Base-by-base conservation (phyloP, 352 stramenopile genomes). In the Phytophthora pluvialis region DNA sequence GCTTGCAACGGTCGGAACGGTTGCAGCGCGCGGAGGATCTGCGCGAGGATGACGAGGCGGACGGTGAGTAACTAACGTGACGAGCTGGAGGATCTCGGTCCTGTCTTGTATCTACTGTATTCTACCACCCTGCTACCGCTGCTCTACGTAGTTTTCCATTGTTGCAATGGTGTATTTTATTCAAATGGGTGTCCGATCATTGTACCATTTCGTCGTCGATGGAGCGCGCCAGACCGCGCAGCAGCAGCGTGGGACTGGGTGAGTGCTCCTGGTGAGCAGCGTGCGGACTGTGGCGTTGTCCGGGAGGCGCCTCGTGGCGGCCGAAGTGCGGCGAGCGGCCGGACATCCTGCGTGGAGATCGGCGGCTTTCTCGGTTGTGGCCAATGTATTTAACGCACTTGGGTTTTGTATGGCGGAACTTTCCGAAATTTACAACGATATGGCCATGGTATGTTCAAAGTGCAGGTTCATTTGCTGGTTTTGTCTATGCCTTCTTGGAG, bases 151-250 rank as follows among this genome's bases (percentile, higher is more conserved):
- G 21, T 21, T 21, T 21, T 21, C 21, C 21, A 21, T 21, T 12
- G 8, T 21, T 18, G 3, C 26, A 54, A 42, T 49, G 25, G 15
- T 44, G 33, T 38, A 32, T 39, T 56, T 58, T 66, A 52, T 68
- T 57, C 13, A 52, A 56, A 12, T 25, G 4, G 31, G 16, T 44
- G 38, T 39, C 31, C 44, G 10, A 21, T 46, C 43, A 38, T 46
- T 79, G 47, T 88, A 93, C 83, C 83, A 89, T 94, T 81, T 71
- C 70, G 18, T 93, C 79, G 33, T 80, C 61, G 36, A 89, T 77
- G 9, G 58, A 66, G 13, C 73, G 76, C 56, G 77, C 62, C 35
- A 94, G 59, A 21, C 78, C 72, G 15, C 81, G 84, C 25, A 94
- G 35, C 52, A 94, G 73, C 40, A 94, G 71, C 45, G 80, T 90